Conservation (phyloP, 2,329 filamentous ascomycete species). For the Paecilomyces sp. region DNA sequence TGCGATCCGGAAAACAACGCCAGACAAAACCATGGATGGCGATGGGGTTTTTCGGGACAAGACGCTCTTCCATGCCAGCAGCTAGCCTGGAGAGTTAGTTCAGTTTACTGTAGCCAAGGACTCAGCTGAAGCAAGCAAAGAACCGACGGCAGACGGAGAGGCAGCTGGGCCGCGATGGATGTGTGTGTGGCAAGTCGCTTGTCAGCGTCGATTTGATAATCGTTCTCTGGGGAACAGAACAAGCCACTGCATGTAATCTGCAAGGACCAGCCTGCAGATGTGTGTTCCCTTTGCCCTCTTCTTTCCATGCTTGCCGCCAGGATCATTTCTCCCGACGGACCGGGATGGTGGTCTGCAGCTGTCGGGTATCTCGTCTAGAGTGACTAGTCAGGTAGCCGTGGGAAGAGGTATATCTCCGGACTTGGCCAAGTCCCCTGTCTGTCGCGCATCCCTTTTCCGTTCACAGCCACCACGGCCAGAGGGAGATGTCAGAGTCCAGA, state of each 20-base stretch:
- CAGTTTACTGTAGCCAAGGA: background rate
- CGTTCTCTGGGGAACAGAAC: background rate
- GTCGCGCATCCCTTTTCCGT: background rate
- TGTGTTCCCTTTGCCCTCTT: background rate
- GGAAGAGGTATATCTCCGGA: background rate
- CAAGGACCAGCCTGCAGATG: background rate
- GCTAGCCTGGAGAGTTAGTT: background rate
- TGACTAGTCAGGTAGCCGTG: background rate
- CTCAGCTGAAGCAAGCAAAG: background rate
- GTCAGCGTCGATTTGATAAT: background rate
- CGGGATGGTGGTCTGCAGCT: background rate
- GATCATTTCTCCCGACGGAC: background rate
- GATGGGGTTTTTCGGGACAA: background rate
- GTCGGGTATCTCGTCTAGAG: background rate
- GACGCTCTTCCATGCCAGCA: background rate
- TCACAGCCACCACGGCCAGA: background rate
- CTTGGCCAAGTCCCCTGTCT: background rate
- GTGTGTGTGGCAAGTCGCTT: background rate
- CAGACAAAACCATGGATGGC: background rate
- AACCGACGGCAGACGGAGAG: background rate
- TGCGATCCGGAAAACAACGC: background rate
- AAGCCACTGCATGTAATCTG: background rate
- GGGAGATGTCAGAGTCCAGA: background rate
- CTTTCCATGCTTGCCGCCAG: background rate
- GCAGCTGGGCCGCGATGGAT: background rate